A percentile compares a stretch with the other conserved stretches of the same genome.
Evolutionary conservation across 306 rosid genomes (phyloP).

Genomic region (Neltuma alba): DNA sequence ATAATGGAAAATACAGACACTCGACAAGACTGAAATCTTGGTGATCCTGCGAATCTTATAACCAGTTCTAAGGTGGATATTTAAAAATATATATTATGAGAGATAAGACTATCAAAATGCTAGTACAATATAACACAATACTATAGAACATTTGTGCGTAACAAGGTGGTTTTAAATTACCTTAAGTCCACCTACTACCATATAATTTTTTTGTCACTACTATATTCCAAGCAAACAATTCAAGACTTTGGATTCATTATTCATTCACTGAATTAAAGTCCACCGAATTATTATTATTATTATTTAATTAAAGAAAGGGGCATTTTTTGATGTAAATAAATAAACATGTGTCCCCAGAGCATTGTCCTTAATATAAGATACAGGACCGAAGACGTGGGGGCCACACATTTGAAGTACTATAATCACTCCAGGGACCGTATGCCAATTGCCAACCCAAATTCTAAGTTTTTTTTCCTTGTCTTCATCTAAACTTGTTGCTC

Average conservation of each 20-base stretch:
- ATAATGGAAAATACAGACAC: background rate
- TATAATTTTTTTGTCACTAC: background rate
- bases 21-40: conserved; percentile 3
- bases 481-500: background rate
- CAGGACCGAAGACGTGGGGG: background rate
- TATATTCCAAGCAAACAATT: background rate
- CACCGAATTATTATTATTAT: background rate
- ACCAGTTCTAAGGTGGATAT: too few relatives aligned
- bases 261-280: background rate
- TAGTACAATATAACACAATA: background rate
- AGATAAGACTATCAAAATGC: background rate
- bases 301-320: background rate
- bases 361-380: background rate
- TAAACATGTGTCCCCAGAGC: background rate
- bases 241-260: background rate
- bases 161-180: background rate
- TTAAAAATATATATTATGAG: background rate
- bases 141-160: background rate
- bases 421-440: background rate
- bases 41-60: background rate
- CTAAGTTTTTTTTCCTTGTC: background rate
- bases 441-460: background rate
- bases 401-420: background rate
- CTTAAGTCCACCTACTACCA: background rate
- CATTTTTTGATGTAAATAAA: background rate